A percentile compares a stretch with the other conserved stretches of the same genome.
phyloP scores from a whole-genome alignment of 257 asterid species.

The Schizonepeta tenuifolia region DNA sequence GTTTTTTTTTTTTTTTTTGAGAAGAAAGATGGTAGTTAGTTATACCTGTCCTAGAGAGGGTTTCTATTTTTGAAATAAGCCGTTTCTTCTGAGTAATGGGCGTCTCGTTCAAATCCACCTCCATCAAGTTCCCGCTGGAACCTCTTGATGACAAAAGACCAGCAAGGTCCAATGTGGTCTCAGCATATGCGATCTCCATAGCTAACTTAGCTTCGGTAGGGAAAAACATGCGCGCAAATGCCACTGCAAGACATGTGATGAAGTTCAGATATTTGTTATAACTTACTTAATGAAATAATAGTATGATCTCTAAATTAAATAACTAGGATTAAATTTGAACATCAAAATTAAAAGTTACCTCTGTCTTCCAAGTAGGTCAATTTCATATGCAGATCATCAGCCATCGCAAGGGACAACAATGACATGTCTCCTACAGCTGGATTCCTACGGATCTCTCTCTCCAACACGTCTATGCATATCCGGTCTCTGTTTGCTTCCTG shows the following conservation, averaged over 20 bases:
- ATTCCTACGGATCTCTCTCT: slow-evolving; percentile 70
- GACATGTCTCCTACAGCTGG: slow-evolving; percentile 46
- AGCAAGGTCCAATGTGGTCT: slow-evolving; percentile 56
- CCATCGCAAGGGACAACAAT: slow-evolving; percentile 44
- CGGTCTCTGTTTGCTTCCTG: slow-evolving; percentile 65
- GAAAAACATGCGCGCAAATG: slow-evolving; percentile 69
- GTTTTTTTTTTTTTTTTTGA: too few relatives aligned
- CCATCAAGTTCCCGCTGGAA: slow-evolving; percentile 66
- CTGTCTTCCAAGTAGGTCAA: slow-evolving; percentile 68
- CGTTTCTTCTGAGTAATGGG: slow-evolving; percentile 54
- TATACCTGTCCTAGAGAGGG: slow-evolving; percentile 73
- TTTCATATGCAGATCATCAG: slow-evolving; percentile 64
- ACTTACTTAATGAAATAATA: neutral
- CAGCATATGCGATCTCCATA: slow-evolving; percentile 80
- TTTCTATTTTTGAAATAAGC: slow-evolving; percentile 56
- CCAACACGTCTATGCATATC: slow-evolving; percentile 71
- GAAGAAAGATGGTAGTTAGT: neutral
- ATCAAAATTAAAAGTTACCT: slow-evolving; percentile 47
- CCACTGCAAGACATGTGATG: slow-evolving; percentile 45
- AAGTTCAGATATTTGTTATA: slow-evolving; percentile 12
- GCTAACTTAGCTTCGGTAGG: slow-evolving; percentile 83
- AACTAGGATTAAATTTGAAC: neutral
- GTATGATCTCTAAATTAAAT: neutral
- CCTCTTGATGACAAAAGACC: slow-evolving; percentile 54
- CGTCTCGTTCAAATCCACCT: slow-evolving; percentile 79